phyloP scores from a whole-genome alignment of 495 filamentous ascomycete genomes.

The Podospora pseudoanserina region DNA sequence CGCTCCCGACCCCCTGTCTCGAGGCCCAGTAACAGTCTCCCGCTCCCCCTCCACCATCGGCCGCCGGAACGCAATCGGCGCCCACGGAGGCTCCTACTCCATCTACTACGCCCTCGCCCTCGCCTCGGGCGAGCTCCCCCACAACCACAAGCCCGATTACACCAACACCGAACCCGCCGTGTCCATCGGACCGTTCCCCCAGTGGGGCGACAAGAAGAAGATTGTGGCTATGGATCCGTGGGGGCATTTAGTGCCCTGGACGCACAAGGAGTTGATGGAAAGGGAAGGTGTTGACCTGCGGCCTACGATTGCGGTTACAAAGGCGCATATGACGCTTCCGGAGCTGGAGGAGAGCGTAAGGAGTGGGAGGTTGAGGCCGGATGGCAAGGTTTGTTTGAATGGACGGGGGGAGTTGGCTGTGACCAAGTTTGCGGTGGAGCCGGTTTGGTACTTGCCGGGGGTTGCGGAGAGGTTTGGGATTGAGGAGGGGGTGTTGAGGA shows the following conservation, averaged over 20 bases:
- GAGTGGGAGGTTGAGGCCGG: constrained; percentile 72
- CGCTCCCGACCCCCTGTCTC: constrained; percentile 61
- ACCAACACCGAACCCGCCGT: constrained; percentile 91
- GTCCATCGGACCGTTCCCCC: constrained; percentile 78
- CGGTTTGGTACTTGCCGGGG: constrained; percentile 92
- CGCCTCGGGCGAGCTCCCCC: constrained; percentile 80
- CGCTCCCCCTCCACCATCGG: constrained; percentile 71
- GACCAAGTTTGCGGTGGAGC: constrained; percentile 95
- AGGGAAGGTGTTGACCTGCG: constrained; percentile 79
- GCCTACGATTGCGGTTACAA: constrained; percentile 90
- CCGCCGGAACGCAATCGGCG: constrained; percentile 75
- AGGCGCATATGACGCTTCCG: constrained; percentile 93
- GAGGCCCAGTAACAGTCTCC: constrained; percentile 91
- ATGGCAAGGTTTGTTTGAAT: constrained; percentile 89
- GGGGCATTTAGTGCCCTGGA: constrained; percentile 83
- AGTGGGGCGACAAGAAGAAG: constrained; percentile 89
- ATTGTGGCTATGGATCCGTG: constrained; percentile 97
- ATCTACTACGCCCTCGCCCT: constrained; percentile 95
- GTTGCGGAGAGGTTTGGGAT: constrained; percentile 95
- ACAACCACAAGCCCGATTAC: constrained; percentile 83
- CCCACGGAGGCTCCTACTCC: constrained; percentile 95
- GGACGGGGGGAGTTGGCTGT: constrained; percentile 80
- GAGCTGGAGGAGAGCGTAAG: constrained; percentile 87
- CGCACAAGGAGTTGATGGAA: constrained; percentile 65
- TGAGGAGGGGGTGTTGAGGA: constrained; percentile 81